phyloP scores from a whole-genome alignment of 179 eudicot species.

The Spinacia oleracea region DNA sequence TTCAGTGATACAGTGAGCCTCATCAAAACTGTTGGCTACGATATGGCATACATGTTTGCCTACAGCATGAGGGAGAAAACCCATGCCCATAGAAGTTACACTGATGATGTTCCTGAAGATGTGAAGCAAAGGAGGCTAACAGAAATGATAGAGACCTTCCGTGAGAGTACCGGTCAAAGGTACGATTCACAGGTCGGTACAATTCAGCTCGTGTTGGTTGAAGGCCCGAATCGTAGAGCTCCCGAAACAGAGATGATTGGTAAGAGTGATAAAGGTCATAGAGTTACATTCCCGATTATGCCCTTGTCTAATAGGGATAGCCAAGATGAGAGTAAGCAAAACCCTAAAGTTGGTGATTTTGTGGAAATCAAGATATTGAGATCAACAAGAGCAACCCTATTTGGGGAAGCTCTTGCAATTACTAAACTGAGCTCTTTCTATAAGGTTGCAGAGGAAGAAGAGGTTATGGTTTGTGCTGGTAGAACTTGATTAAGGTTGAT shows the following conservation, averaged over 20 bases:
- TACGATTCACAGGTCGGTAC: slow-evolving; percentile 83
- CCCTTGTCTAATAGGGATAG: slow-evolving; percentile 52
- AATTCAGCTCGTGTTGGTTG: slow-evolving; percentile 83
- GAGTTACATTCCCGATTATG: slow-evolving; percentile 55
- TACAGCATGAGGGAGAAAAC: slow-evolving; percentile 99
- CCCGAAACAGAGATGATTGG: slow-evolving; percentile 89
- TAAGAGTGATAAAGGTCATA: slow-evolving; percentile 91
- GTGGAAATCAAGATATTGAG: slow-evolving; percentile 71
- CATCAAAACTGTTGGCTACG: slow-evolving; percentile 76
- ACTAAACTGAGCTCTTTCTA: slow-evolving; percentile 82
- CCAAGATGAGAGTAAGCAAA: slow-evolving; percentile 40
- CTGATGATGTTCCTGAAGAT: slow-evolving; percentile 79
- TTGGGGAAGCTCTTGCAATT: slow-evolving; percentile 80
- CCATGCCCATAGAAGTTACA: slow-evolving; percentile 89
- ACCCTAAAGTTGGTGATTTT: slow-evolving; percentile 75
- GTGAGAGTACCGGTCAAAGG: slow-evolving; percentile 85
- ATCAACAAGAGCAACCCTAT: slow-evolving; percentile 82
- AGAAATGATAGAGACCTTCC: slow-evolving; percentile 83
- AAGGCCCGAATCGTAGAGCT: slow-evolving; percentile 96
- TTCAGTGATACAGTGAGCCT: slow-evolving; percentile 78
- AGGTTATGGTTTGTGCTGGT: slow-evolving; percentile 51
- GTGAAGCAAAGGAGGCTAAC: slow-evolving; percentile 86
- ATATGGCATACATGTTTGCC: slow-evolving; percentile 99
- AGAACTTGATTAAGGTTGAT: slow-evolving; percentile 26
- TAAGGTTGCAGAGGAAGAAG: slow-evolving; percentile 49